phyloP scores from a whole-genome alignment of 2,329 filamentous ascomycete genomes.

The Phialophora verrucosa region DNA sequence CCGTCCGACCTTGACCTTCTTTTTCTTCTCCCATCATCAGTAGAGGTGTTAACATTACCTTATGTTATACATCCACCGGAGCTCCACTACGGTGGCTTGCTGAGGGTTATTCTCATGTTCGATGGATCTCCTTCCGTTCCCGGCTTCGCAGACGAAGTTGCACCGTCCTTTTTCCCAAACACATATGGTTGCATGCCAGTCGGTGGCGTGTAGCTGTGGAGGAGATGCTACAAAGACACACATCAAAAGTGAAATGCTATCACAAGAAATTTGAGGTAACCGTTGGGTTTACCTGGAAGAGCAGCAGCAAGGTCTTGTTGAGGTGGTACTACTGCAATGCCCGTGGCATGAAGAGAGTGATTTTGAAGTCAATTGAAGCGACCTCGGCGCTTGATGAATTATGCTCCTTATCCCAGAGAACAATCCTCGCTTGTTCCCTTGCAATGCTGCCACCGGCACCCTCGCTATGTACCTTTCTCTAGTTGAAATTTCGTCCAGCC shows the following conservation, averaged over 20 bases:
- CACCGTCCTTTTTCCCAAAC: constrained; percentile 53
- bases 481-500: constrained; percentile 5
- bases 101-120: constrained; percentile 56
- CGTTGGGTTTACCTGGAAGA: neutral
- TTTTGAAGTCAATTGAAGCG: neutral
- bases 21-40: constrained; percentile 54
- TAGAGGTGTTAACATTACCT: constrained; percentile 57
- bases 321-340: neutral
- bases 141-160: constrained; percentile 52
- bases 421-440: neutral
- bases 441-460: constrained; percentile 2
- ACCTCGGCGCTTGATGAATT: neutral
- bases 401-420: neutral
- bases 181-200: constrained; percentile 47
- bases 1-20: constrained; percentile 43
- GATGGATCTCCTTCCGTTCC: constrained; percentile 59
- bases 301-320: neutral
- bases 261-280: neutral
- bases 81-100: constrained; percentile 56
- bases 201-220: constrained; percentile 56
- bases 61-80: constrained; percentile 55
- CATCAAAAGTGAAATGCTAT: neutral
- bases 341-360: neutral
- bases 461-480: constrained; percentile 16
- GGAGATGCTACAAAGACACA: constrained; percentile 49